Conservation (phyloP, 192 early-diverging fungal genomes). For the Rhizophagus sp. region DNA sequence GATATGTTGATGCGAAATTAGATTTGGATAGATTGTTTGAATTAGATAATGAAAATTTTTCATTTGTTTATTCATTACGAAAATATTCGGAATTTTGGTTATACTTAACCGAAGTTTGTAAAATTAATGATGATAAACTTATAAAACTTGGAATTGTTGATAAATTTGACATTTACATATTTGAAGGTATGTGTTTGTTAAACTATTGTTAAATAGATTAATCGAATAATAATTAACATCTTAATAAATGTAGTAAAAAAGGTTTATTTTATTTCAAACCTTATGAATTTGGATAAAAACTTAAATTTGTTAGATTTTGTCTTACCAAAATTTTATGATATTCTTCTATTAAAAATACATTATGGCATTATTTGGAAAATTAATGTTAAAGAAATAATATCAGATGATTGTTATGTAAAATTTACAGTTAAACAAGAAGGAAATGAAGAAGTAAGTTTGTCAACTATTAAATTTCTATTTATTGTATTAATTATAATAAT, state of each 20-base stretch:
- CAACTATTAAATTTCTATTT: no score
- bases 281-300: neutral
- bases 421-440: no score
- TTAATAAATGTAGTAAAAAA: neutral
- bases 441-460: no score
- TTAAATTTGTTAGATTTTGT: no score
- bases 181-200: neutral
- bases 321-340: no score
- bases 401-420: no score
- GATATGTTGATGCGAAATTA: neutral
- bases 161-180: neutral
- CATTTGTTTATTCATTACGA: neutral
- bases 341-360: no score
- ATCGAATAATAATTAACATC: neutral
- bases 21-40: neutral
- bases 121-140: neutral
- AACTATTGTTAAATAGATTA: neutral
- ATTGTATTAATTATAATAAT: no score
- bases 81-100: neutral
- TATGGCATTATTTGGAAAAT: no score
- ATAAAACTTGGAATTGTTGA: neutral
- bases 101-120: neutral
- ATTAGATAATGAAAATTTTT: neutral
- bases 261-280: no score
- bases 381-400: no score